Percentiles rank a stretch among this genome's conserved stretches.
These are phyloP conservation scores for Pseudogymnoascus sp. DNA, from an alignment of 2,329 filamentous ascomycete species.

Conservation along the genomic window DNA sequence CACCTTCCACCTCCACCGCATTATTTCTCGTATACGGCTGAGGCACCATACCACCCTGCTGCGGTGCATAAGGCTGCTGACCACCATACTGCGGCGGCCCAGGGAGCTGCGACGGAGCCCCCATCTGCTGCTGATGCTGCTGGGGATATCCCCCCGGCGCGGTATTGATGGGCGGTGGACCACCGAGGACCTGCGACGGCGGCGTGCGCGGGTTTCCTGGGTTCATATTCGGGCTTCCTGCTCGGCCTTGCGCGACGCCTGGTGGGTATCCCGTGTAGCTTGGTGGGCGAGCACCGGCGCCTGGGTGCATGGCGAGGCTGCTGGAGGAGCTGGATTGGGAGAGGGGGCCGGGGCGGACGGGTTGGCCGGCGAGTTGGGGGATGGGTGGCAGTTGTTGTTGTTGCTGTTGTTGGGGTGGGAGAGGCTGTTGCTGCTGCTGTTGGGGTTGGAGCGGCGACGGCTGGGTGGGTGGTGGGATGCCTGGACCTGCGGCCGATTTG, in stretches of 20 bases:
- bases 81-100: conserved; percentile 26
- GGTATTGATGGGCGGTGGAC: conserved; percentile 61
- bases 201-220: conserved; percentile 25
- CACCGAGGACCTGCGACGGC: conserved; percentile 38
- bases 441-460: neutral
- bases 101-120: conserved; percentile 16
- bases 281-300: conserved; percentile 51
- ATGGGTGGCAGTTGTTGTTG: conserved; percentile 26
- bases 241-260: conserved; percentile 41
- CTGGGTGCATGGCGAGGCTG: conserved; percentile 52
- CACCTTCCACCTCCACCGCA: conserved; percentile 73
- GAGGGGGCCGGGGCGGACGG: conserved; percentile 18
- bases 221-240: conserved; percentile 32
- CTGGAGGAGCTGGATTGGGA: conserved; percentile 32
- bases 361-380: conserved; percentile 14
- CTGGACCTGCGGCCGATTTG: conserved; percentile 48
- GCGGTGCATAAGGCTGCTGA: conserved; percentile 20
- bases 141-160: conserved; percentile 53
- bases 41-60: conserved; percentile 25
- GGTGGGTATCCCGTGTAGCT: conserved; percentile 49
- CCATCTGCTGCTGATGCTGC: conserved; percentile 37
- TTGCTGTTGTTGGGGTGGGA: conserved; percentile 32
- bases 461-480: neutral
- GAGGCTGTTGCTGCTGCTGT: conserved; percentile 38
- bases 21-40: conserved; percentile 31